Conservation (phyloP, 352 stramenopile genomes). For the Globisporangium acanthophoron region DNA sequence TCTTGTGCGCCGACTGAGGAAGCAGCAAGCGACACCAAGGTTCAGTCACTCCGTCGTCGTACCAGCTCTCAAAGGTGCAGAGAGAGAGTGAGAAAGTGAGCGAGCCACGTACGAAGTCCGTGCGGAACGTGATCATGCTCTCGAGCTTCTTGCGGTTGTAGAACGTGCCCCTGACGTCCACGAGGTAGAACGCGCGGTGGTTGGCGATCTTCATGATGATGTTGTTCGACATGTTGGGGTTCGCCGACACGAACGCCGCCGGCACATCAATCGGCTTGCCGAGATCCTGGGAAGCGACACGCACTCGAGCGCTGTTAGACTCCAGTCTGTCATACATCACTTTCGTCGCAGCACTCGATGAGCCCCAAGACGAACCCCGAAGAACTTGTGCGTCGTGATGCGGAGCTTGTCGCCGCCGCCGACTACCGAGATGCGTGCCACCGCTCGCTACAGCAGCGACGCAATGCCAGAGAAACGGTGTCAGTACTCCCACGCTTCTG, state of each 20-base stretch:
- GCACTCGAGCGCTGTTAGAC: not conserved
- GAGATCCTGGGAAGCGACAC: constrained; percentile 35
- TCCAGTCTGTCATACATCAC: not conserved
- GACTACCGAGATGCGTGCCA: constrained; percentile 76
- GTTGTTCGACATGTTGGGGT: constrained; percentile 83
- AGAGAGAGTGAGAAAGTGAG: not conserved
- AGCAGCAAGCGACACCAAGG: not conserved
- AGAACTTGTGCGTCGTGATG: constrained; percentile 87
- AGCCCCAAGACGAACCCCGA: constrained; percentile 41
- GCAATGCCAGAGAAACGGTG: no score
- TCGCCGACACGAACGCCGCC: constrained; percentile 57
- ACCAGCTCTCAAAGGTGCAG: not conserved
- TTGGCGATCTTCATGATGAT: constrained; percentile 82
- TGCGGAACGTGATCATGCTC: constrained; percentile 84
- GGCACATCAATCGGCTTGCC: constrained; percentile 62
- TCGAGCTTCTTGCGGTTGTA: constrained; percentile 86
- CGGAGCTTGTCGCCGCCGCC: constrained; percentile 71
- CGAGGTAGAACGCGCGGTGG: constrained; percentile 71
- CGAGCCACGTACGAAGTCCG: constrained; percentile 50
- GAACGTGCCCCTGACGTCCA: constrained; percentile 74
- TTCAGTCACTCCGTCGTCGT: not conserved
- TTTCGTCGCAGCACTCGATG: not conserved
- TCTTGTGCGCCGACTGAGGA: constrained; percentile 55
- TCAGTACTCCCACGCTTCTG: no score
- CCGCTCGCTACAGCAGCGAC: constrained; percentile 38